phyloP scores from a whole-genome alignment of 106 monocot genomes.

The Dactylorhiza incarnata region DNA sequence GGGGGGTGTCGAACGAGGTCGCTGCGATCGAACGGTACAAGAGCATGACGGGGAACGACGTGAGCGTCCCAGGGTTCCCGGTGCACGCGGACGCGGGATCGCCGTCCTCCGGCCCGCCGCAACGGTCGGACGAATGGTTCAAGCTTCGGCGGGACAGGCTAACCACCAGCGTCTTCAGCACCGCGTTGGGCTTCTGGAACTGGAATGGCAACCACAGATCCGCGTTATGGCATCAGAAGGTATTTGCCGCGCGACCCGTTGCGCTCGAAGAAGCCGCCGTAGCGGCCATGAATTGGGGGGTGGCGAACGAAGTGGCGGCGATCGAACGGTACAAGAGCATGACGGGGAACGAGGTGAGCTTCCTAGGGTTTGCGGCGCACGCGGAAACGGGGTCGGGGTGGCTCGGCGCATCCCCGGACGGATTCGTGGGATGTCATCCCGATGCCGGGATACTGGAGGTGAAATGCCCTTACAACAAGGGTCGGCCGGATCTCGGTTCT shows the following conservation, averaged over 20 bases:
- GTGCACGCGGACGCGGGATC: conserved; percentile 50
- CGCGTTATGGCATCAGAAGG: conserved; percentile 84
- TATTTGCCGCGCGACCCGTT: conserved; percentile 31
- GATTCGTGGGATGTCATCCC: conserved; percentile 42
- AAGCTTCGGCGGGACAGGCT: conserved; percentile 85
- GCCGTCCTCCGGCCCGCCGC: conserved; percentile 52
- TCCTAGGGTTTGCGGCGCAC: conserved; percentile 71
- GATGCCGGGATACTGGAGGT: conserved; percentile 83
- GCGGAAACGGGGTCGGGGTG: conserved; percentile 50
- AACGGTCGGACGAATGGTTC: conserved; percentile 95
- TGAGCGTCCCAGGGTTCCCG: conserved; percentile 61
- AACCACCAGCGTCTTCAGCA: conserved; percentile 94
- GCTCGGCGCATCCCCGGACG: conserved; percentile 94
- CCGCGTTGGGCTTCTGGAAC: conserved; percentile 88
- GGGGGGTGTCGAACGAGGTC: conserved; percentile 58
- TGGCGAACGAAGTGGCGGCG: conserved; percentile 41
- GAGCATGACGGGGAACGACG: conserved; percentile 69
- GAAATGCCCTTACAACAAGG: conserved; percentile 95
- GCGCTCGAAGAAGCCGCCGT: conserved; percentile 29
- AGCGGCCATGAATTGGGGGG: conserved; percentile 94
- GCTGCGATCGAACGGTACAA: conserved; percentile 76
- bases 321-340: conserved; percentile 78
- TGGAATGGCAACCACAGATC: conserved; percentile 75
- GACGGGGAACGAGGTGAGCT: conserved; percentile 64
- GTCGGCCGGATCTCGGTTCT: conserved; percentile 73